Percentiles rank a stretch among this genome's conserved stretches.
Conservation (phyloP, 257 asterid species). For the Solanum gandarillasii region DNA sequence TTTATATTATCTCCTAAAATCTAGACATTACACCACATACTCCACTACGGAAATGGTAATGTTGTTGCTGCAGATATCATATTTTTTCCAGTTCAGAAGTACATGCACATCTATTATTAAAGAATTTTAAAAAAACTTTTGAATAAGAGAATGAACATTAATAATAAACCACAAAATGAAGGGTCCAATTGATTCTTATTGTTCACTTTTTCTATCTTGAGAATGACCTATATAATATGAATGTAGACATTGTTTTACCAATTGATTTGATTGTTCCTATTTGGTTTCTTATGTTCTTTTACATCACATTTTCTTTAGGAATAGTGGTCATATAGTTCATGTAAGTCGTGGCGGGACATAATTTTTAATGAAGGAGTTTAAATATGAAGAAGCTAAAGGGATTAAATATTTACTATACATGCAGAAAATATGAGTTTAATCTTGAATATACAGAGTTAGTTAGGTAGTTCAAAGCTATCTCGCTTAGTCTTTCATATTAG, state of each 20-base stretch:
- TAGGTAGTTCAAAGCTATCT: background rate
- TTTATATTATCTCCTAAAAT: background rate
- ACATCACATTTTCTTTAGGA: background rate
- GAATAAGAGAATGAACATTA: background rate
- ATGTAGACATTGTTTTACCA: background rate
- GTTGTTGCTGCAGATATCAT: background rate
- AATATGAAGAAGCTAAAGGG: background rate
- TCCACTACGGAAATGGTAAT: background rate
- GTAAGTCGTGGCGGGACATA: rapidly evolving
- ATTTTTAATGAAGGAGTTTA: background rate
- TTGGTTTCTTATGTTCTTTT: background rate
- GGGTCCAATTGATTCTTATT: background rate
- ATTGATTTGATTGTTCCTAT: background rate
- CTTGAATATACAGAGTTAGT: no score
- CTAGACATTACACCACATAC: background rate
- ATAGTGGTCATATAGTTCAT: background rate
- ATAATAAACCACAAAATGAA: background rate
- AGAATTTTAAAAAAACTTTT: background rate
- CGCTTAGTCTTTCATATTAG: background rate
- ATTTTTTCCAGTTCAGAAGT: background rate
- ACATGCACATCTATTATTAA: background rate
- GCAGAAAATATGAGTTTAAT: no score
- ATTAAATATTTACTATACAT: no score
- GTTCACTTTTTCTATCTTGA: background rate
- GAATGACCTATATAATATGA: background rate